Conservation (phyloP, 2,329 filamentous ascomycete species). For the Botrytis elliptica region DNA sequence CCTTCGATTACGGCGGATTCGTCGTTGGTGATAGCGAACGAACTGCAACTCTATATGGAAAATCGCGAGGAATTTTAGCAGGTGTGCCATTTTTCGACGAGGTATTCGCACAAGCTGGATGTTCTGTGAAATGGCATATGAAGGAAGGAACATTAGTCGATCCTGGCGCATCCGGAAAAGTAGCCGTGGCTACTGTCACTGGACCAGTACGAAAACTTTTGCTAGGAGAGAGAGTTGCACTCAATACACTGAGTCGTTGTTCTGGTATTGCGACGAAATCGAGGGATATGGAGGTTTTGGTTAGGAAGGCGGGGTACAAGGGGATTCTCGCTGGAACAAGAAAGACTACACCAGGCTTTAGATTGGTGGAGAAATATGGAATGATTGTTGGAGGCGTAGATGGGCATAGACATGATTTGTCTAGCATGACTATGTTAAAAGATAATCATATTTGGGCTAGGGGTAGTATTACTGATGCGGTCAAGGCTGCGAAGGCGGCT, state of each 20-base stretch:
- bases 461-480: constrained; percentile 81
- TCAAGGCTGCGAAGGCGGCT: constrained; percentile 76
- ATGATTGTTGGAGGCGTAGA: constrained; percentile 95
- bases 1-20: constrained; percentile 95
- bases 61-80: constrained; percentile 77
- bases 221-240: constrained; percentile 87
- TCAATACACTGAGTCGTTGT: constrained; percentile 88
- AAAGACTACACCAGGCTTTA: constrained; percentile 95
- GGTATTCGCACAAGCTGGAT: constrained; percentile 85
- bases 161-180: constrained; percentile 51
- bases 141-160: constrained; percentile 71
- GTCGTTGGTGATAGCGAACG: constrained; percentile 75
- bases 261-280: constrained; percentile 82
- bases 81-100: constrained; percentile 95
- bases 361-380: constrained; percentile 95
- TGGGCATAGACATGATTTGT: constrained; percentile 85
- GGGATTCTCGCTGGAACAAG: constrained; percentile 90
- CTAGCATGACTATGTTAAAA: constrained; percentile 97
- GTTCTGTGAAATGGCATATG: constrained; percentile 86
- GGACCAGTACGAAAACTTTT: constrained; percentile 76
- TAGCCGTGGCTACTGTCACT: constrained; percentile 73
- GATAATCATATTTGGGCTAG: constrained; percentile 97
- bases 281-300: constrained; percentile 52
- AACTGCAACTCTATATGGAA: constrained; percentile 66
- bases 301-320: constrained; percentile 68